Evolutionary conservation across 805 yeast species (phyloP), one percentile per base, ranked within the genome.

Genomic region (Cyberlindnera mycetangii): DNA sequence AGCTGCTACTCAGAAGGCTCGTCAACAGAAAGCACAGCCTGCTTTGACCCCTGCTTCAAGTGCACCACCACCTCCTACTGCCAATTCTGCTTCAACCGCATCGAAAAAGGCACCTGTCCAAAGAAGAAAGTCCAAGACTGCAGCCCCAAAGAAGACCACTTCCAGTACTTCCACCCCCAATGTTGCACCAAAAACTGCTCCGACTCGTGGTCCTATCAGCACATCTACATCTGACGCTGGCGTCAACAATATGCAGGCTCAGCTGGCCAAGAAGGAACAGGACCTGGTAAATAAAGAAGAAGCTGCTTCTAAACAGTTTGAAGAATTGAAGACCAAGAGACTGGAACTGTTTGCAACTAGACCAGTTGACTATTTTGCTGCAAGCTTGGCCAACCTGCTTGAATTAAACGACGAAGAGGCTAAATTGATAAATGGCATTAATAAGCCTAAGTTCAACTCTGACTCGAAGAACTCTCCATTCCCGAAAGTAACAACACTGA

Each of bases 321-420:
- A 46, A 14, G 64, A 59, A 9, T 42, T 46, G 22, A 54, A 37
- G 34, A 15, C 25, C 6, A 59, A 50, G 48, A 58, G 64, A 47
- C 9, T 45, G 21, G 58, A 55, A 20, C n/a, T 59, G 15, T 56
- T 51, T 33, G 20, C 39, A 17, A 12, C 47, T 0, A 56, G 48
- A 24, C 56, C 60, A 7, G 50, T 45, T 28, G 60, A 55, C 34
- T 55, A 52, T 38, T 57, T 56, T 42, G 52, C 55, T 31, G 59
- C 61, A 8, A 51, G 56, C 3, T 44, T 59, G 33, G 64, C 64
- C 5, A 55, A 54, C 21, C 14, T 56, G 7, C 43, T 59, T 21
- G 61, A 58, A 33, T 37, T 59, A 30, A 40, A 34, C 11, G 62
- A 59, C 20, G 62, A 59, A 28, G 62, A 58, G 39, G 49, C 50